Conservation (phyloP, 805 yeast species). For the Myxozyma nipponensis region DNA sequence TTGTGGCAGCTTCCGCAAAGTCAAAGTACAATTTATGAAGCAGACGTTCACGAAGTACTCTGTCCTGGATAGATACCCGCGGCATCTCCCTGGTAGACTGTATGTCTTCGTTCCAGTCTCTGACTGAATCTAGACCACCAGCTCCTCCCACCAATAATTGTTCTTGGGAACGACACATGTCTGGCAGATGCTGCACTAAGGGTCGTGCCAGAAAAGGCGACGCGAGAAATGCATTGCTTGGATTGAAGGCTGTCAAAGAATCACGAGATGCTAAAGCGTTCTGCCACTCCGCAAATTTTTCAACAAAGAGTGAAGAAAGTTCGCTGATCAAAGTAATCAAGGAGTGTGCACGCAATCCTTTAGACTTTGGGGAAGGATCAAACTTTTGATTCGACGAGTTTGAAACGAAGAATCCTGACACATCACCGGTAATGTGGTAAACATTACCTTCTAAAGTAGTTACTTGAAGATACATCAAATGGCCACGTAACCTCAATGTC, state of each 20-base stretch:
- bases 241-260: conserved; percentile 44
- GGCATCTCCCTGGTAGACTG: conserved; percentile 78
- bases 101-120: conserved; percentile 89
- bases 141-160: conserved; percentile 52
- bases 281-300: conserved; percentile 52
- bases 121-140: conserved; percentile 54
- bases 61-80: conserved; percentile 51
- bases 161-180: conserved; percentile 58
- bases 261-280: conserved; percentile 36
- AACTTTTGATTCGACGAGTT: conserved; percentile 63
- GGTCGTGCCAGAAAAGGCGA: conserved; percentile 69
- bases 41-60: conserved; percentile 71
- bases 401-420: conserved; percentile 76
- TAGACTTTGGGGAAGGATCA: conserved; percentile 56
- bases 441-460: conserved; percentile 80
- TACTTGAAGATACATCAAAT: conserved; percentile 67
- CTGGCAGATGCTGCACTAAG: conserved; percentile 44
- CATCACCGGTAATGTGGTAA: conserved; percentile 71
- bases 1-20: conserved; percentile 69
- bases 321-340: conserved; percentile 57
- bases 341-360: conserved; percentile 39
- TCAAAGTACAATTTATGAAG: conserved; percentile 68
- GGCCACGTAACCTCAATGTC: conserved; percentile 61
- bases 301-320: conserved; percentile 61
- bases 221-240: conserved; percentile 57